Percentiles rank a stretch among this genome's conserved stretches.
These are phyloP conservation scores for Clarkia xantiana DNA, from an alignment of 345 rosid genomes.

Conservation along the genomic window DNA sequence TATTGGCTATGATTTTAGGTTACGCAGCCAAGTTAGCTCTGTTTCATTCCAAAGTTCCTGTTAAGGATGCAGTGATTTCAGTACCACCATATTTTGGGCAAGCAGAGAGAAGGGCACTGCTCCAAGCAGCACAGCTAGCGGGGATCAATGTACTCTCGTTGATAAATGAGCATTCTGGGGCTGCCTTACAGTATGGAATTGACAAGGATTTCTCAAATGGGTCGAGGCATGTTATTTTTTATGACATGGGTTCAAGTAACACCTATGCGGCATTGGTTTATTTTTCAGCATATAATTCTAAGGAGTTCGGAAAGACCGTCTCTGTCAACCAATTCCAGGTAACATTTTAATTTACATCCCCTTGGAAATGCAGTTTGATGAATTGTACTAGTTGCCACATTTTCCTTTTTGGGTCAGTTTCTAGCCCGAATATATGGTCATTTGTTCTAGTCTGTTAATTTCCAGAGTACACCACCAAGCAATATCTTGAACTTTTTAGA, in stretches of 20 bases:
- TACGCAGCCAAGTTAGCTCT: slow-evolving; percentile 61
- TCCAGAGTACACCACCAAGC: too few species aligned
- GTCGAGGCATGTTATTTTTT: slow-evolving; percentile 79
- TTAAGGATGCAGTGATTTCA: slow-evolving; percentile 62
- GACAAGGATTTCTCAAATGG: slow-evolving; percentile 85
- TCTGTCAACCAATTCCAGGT: slow-evolving; percentile 95
- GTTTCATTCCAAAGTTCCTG: slow-evolving; percentile 51
- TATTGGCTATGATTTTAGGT: slow-evolving; percentile 76
- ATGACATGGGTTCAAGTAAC: slow-evolving; percentile 91
- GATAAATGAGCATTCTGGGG: slow-evolving; percentile 83
- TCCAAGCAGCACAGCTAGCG: slow-evolving; percentile 82
- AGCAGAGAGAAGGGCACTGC: slow-evolving; percentile 77
- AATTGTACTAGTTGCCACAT: neutral
- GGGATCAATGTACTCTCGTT: slow-evolving; percentile 80
- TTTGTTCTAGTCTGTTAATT: too few species aligned
- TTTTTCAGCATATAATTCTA: slow-evolving; percentile 73
- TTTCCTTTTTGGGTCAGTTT: too few species aligned
- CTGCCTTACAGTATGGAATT: slow-evolving; percentile 96
- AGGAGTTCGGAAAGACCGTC: slow-evolving; percentile 82
- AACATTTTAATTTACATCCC: neutral
- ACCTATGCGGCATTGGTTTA: slow-evolving; percentile 82
- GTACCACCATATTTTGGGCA: slow-evolving; percentile 97
- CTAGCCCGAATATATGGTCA: too few species aligned
- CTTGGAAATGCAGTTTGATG: neutral
- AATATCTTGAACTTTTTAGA: too few species aligned